These are phyloP conservation scores for Mimosa pudica DNA, from an alignment of 306 rosid genomes.

Conservation along the genomic window DNA sequence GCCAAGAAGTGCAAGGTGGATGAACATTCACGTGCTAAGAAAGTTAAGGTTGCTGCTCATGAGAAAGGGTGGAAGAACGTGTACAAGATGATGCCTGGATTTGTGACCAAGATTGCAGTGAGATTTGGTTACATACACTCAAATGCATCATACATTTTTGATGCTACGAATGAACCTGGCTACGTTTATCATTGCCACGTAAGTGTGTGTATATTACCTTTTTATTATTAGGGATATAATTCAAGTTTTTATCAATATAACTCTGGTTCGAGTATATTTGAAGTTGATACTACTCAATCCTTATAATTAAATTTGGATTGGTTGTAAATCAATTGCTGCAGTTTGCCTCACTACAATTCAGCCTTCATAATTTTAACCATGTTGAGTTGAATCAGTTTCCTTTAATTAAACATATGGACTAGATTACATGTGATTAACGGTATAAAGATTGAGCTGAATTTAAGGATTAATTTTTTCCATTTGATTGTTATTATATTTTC, in stretches of 20 bases:
- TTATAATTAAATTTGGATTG: too few relatives aligned
- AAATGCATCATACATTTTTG: constrained; percentile 60
- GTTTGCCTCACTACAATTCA: too few relatives aligned
- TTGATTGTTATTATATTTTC: too few relatives aligned
- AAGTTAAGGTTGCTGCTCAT: constrained; percentile 40
- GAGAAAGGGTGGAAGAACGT: constrained; percentile 92
- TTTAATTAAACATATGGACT: too few relatives aligned
- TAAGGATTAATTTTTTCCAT: background rate
- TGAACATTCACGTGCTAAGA: constrained; percentile 61
- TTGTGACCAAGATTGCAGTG: constrained; percentile 54
- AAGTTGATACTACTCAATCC: background rate
- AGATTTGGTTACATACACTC: constrained; percentile 71
- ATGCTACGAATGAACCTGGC: constrained; percentile 63
- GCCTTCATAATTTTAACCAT: background rate
- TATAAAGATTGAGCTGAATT: background rate
- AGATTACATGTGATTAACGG: background rate
- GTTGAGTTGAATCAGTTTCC: background rate
- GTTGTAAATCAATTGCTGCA: too few relatives aligned
- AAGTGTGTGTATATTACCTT: constrained; percentile 23
- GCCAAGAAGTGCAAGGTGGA: constrained; percentile 66
- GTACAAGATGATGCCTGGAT: constrained; percentile 66
- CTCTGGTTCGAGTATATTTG: background rate
- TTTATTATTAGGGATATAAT: too few relatives aligned
- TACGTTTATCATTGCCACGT: constrained; percentile 89
- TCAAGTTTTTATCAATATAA: too few relatives aligned